phyloP scores from a whole-genome alignment of 805 yeast genomes.

The Hanseniaspora mollemarum region DNA sequence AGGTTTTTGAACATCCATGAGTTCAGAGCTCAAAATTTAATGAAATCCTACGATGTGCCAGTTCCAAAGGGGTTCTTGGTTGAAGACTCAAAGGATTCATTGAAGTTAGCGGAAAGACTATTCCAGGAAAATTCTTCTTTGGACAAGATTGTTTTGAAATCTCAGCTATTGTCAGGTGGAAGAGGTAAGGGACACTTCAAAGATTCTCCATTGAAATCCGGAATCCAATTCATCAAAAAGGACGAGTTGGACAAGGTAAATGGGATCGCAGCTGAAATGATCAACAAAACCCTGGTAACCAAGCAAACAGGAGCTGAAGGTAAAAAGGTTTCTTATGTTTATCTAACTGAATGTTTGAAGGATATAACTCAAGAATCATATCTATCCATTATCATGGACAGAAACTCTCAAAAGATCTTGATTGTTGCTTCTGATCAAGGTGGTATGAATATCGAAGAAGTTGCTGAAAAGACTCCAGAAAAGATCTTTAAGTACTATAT shows the following conservation, averaged over 20 bases:
- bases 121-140: constrained; percentile 31
- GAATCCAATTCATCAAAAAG: constrained; percentile 84
- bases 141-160: constrained; percentile 85
- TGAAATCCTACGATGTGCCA: constrained; percentile 72
- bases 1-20: constrained; percentile 90
- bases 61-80: constrained; percentile 90
- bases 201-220: constrained; percentile 90
- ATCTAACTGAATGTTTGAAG: constrained; percentile 66
- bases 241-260: constrained; percentile 46
- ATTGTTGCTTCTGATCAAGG: constrained; percentile 96
- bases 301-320: constrained; percentile 98
- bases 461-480: constrained; percentile 79
- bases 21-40: constrained; percentile 82
- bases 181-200: constrained; percentile 94
- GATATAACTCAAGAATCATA: constrained; percentile 91
- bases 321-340: constrained; percentile 91
- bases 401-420: constrained; percentile 78
- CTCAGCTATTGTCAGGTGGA: constrained; percentile 98
- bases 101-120: constrained; percentile 62
- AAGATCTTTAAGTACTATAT: constrained; percentile 84
- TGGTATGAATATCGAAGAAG: constrained; percentile 99
- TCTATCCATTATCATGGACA: constrained; percentile 87
- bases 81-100: constrained; percentile 80
- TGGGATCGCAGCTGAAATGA: constrained; percentile 78
- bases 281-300: constrained; percentile 85